Base-by-base conservation (phyloP, 495 filamentous ascomycete species). In the Penicillium coprophilum region DNA sequence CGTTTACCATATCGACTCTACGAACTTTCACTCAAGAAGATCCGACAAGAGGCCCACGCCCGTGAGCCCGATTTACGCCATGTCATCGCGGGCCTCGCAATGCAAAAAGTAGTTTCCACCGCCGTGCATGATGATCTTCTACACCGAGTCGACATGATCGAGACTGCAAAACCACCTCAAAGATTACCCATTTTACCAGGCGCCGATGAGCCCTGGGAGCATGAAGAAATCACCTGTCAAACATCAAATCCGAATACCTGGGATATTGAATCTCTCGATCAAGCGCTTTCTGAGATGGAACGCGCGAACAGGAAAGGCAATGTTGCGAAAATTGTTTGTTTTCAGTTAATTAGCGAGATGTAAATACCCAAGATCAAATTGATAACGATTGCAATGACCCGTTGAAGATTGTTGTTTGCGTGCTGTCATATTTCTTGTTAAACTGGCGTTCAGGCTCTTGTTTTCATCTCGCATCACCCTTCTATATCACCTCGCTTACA, bases 1-100 rank as follows among this genome's bases (percentile, higher is more conserved):
- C 59, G 60, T 24, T 55, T 68, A 17, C 62, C 65, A 24, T 65
- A 63, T 47, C 57, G 63, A 45, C 55, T 68, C 17, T 68, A 61
- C 27, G 57, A 66, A 24, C 55, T 68, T 3, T 68, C 65, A 0
- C 40, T 68, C n/a, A 53, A 61, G 49, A 68, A 68, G 34, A 68
- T 68, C 11, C 57, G 62, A 45, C 63, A 66, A 47, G 62, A 68
- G 27, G 65, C 65, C 1, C 53, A 55, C 23, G 57, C 62, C 8
- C 46, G 54, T 9, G 65, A 66, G 30, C 65, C 65, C 11, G 63
- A 68, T 44, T 34, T 68, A 13, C 41, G 65, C 9, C 65, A 63
- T 34, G 57, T 68, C 2, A 50, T 68, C 4, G 65, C 62, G 3
- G 65, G 59, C 17, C 57, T 55, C 19, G 59, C 65, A 20, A 65